Evolutionary conservation across 139 green algal species (phyloP).

Genomic region (Zygnema cylindricum): DNA sequence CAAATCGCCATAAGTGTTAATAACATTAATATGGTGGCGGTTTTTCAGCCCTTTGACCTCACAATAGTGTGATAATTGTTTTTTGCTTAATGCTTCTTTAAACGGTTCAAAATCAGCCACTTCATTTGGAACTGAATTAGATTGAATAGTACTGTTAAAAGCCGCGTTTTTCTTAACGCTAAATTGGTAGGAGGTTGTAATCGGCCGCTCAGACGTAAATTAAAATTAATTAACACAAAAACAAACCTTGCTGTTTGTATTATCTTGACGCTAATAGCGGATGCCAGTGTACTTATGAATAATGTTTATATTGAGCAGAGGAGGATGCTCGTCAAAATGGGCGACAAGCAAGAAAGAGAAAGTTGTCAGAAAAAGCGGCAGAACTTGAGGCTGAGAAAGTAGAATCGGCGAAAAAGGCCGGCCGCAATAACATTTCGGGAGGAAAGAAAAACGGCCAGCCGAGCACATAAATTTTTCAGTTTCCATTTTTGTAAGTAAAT

Average conservation of each 20-base stretch:
- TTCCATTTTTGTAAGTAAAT: too few species aligned
- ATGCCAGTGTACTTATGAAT: not conserved
- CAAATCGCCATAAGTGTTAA: too few species aligned
- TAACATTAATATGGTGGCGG: too few species aligned
- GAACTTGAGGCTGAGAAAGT: slow-evolving; percentile 16
- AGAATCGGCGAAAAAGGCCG: not conserved
- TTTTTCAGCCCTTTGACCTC: too few species aligned
- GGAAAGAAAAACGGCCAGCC: not conserved
- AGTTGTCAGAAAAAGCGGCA: slow-evolving; percentile 39
- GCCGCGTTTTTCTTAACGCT: not conserved
- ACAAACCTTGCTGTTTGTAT: not conserved
- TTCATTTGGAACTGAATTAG: too few species aligned
- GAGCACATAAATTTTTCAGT: too few species aligned
- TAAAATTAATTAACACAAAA: not conserved
- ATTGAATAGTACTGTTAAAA: too few species aligned
- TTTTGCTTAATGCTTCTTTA: too few species aligned
- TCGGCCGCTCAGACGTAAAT: not conserved
- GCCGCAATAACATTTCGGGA: not conserved
- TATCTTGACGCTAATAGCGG: not conserved
- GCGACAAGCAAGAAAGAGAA: slow-evolving; percentile 19
- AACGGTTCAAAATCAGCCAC: too few species aligned
- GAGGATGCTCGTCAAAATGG: slow-evolving; percentile 10
- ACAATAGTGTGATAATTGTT: too few species aligned
- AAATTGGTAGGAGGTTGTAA: not conserved
- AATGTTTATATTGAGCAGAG: not conserved